A percentile compares a stretch with the other conserved stretches of the same genome.
These are phyloP conservation scores for Nitzschia putrida DNA, from an alignment of 108 stramenopile genomes.

Conservation along the genomic window DNA sequence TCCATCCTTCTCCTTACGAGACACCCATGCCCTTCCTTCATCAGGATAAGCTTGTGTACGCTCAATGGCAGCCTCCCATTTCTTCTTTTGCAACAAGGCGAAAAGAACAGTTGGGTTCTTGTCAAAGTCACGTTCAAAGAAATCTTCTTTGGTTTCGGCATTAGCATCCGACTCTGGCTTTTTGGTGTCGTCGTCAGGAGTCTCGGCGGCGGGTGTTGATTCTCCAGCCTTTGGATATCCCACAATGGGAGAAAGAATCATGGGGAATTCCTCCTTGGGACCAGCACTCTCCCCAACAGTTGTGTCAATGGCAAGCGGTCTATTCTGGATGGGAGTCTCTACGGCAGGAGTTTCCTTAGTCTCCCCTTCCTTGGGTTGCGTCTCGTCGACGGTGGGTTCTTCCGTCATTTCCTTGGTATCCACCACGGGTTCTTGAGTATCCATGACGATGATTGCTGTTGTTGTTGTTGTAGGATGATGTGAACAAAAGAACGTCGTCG, in stretches of 20 bases:
- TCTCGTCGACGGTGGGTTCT: too few relatives aligned
- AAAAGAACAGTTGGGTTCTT: slow-evolving; percentile 77
- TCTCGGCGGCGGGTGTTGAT: background rate
- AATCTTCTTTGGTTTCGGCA: background rate
- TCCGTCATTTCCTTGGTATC: too few relatives aligned
- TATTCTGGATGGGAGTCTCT: too few relatives aligned
- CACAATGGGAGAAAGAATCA: background rate
- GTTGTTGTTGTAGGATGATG: too few relatives aligned
- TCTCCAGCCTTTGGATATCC: background rate
- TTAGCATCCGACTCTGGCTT: background rate
- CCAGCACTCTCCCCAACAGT: too few relatives aligned
- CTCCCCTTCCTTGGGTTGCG: too few relatives aligned
- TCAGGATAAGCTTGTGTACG: slow-evolving; percentile 42
- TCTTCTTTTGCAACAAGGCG: slow-evolving; percentile 67
- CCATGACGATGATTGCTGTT: too few relatives aligned
- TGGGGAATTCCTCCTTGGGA: too few relatives aligned
- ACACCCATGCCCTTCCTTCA: slow-evolving; percentile 74
- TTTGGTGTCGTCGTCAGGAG: background rate
- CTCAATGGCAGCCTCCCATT: slow-evolving; percentile 62
- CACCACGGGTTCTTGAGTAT: too few relatives aligned
- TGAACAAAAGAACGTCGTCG: too few relatives aligned
- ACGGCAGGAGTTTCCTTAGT: too few relatives aligned
- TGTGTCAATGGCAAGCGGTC: too few relatives aligned
- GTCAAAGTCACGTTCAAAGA: slow-evolving; percentile 76
- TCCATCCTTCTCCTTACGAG: slow-evolving; percentile 73